These are phyloP conservation scores for Kentomonas sorsogonicus DNA, from an alignment of 208 protist species.

Conservation along the genomic window DNA sequence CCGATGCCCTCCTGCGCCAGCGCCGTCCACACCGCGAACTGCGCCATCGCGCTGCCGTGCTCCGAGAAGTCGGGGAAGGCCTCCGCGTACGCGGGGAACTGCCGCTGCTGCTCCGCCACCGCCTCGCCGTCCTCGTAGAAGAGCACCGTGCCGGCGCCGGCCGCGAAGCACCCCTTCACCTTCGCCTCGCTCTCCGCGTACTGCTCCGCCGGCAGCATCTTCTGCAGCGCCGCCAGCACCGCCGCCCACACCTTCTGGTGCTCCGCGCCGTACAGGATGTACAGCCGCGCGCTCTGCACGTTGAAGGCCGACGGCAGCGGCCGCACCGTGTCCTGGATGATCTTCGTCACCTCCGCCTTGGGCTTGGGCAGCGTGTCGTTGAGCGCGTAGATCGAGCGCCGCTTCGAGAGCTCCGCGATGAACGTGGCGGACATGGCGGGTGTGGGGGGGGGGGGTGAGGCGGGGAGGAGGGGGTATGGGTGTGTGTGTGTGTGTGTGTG, in stretches of 20 bases:
- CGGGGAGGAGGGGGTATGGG: no score
- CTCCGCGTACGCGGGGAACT: conserved; percentile 33
- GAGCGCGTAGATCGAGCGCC: conserved; percentile 42
- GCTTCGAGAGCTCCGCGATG: conserved; percentile 16
- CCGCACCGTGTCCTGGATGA: conserved; percentile 31
- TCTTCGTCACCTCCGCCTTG: conserved; percentile 19
- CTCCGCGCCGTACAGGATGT: conserved; percentile 46
- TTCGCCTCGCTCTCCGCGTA: conserved; percentile 24
- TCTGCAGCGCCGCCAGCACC: conserved; percentile 33
- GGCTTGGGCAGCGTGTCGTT: conserved; percentile 26
- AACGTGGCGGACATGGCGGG: conserved; percentile 10
- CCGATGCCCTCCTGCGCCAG: conserved; percentile 37
- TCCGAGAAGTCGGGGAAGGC: conserved; percentile 39
- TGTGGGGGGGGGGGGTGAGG: not conserved
- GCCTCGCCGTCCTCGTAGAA: conserved; percentile 45
- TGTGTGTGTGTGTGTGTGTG: no score
- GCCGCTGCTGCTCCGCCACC: conserved; percentile 33
- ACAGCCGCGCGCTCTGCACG: conserved; percentile 38
- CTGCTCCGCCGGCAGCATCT: conserved; percentile 22
- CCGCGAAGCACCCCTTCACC: conserved; percentile 38
- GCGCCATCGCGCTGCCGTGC: conserved; percentile 42
- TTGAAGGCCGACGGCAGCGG: conserved; percentile 50
- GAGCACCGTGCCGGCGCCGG: conserved; percentile 44
- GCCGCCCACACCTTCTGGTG: conserved; percentile 53
- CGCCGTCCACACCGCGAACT: conserved; percentile 52